Percentiles rank a stretch among this genome's conserved stretches.
phyloP scores from a whole-genome alignment of 345 rosid genomes.

The Gossypium turneri region DNA sequence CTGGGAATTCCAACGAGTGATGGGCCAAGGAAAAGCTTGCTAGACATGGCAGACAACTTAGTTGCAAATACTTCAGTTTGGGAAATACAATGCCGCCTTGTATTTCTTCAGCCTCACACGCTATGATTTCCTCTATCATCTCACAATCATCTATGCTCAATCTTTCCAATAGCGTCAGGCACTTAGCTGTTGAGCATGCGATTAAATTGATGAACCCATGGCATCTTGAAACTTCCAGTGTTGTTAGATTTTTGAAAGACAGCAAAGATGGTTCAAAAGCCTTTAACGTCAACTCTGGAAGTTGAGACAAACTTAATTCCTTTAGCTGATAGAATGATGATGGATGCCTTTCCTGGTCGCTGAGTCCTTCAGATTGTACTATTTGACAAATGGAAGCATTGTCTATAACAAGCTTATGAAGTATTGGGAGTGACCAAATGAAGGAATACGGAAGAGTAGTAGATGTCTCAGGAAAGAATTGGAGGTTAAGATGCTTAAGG shows the following conservation, averaged over 20 bases:
- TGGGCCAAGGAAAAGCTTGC: too few species aligned
- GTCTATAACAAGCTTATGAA: background rate
- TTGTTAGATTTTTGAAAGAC: slow-evolving; percentile 12
- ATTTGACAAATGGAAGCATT: background rate
- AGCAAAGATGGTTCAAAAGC: slow-evolving; percentile 3
- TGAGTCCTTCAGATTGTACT: background rate
- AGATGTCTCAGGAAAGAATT: too few species aligned
- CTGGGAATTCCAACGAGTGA: too few species aligned
- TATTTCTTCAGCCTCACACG: background rate
- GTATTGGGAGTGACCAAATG: background rate
- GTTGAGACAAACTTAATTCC: background rate
- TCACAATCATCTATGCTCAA: slow-evolving; percentile 17
- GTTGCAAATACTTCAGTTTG: slow-evolving; percentile 10
- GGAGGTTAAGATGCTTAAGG: too few species aligned
- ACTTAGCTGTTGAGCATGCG: too few species aligned
- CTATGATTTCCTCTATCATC: slow-evolving; percentile 14
- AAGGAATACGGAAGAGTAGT: background rate
- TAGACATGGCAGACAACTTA: background rate
- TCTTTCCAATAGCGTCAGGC: too few species aligned
- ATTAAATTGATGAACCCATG: too few species aligned
- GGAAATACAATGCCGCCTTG: slow-evolving; percentile 10
- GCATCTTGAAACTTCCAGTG: background rate
- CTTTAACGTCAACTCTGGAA: background rate
- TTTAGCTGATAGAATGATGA: background rate
- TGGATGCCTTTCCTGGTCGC: background rate